Conservation (phyloP, 2,329 filamentous ascomycete species). For the Phyllosticta ampelicida region DNA sequence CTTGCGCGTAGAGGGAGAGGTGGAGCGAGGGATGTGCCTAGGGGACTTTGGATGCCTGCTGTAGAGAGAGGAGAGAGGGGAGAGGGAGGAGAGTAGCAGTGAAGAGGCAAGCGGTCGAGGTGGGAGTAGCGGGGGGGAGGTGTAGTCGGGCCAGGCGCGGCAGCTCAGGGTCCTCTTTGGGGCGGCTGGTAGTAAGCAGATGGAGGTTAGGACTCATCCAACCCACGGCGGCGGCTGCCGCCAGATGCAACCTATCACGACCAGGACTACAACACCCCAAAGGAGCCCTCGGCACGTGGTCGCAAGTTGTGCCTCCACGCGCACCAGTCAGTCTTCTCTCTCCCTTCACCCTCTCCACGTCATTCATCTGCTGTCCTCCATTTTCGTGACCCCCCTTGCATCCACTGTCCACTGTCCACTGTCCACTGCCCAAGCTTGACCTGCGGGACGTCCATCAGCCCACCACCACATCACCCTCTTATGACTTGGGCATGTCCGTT, state of each 20-base stretch:
- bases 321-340: background rate
- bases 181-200: background rate
- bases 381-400: background rate
- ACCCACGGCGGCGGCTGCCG: background rate
- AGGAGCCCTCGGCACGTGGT: background rate
- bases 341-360: background rate
- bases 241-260: background rate
- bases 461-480: conserved; percentile 8
- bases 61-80: background rate
- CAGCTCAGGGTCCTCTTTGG: background rate
- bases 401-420: background rate
- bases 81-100: background rate
- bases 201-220: background rate
- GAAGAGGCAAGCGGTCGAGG: background rate
- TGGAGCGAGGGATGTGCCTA: background rate
- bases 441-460: background rate
- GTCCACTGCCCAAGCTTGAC: background rate
- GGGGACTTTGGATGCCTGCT: background rate
- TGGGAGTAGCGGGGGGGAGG: background rate
- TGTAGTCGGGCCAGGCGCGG: too few relatives aligned
- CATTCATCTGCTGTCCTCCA: background rate
- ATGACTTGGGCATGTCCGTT: background rate
- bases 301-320: background rate
- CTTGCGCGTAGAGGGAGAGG: background rate
- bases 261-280: background rate